Evolutionary conservation across 805 yeast species (phyloP), one percentile per base, ranked within the genome.

Genomic region (Starmerella sp.): DNA sequence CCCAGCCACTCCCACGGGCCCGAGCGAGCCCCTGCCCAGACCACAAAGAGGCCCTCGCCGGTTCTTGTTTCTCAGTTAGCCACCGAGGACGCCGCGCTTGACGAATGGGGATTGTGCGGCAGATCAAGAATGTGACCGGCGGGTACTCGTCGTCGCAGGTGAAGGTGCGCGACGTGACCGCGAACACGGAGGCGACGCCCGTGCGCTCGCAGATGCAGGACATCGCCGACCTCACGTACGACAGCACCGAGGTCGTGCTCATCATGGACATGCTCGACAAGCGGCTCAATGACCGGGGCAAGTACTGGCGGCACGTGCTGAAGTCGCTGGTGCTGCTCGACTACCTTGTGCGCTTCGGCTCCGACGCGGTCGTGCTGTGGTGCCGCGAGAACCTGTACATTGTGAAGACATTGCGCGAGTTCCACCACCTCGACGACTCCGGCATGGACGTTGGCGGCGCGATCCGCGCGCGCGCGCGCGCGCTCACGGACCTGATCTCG

Each of bases 241-340:
- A 82, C 61, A 71, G 65, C 59, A 80, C 83, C 6, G 95, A 87
- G 63, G 81, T 89, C 63, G 76, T 88, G 65, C 95, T 89, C 66
- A 81, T 89, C 48, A 86, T 91, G 95, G 97, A 91, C 66, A 88
- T 91, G 83, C 71, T 91, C 46, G 97, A 91, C 71, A 80, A 88
- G 61, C 78, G 98, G 60, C 73, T 91, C 60, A 91, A 91, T 66
- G 97, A 91, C 67, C 90, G 90, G 73, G 97, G 97, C 58, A 90
- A 89, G 69, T 86, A 91, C 71, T 91, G 97, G 97, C 79, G 96
- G 61, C 98, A 91, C 68, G 90, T 91, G 50, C 90, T 95, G 59
- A 93, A 91, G 69, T 83, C 95, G 0, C 75, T 91, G 58, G 84
- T 95, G 1, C 82, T 91, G n/a, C 75, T 91, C 62, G 96, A 90